Evolutionary conservation across 805 yeast species (phyloP).

Genomic region (Henningerozyma blattae): DNA sequence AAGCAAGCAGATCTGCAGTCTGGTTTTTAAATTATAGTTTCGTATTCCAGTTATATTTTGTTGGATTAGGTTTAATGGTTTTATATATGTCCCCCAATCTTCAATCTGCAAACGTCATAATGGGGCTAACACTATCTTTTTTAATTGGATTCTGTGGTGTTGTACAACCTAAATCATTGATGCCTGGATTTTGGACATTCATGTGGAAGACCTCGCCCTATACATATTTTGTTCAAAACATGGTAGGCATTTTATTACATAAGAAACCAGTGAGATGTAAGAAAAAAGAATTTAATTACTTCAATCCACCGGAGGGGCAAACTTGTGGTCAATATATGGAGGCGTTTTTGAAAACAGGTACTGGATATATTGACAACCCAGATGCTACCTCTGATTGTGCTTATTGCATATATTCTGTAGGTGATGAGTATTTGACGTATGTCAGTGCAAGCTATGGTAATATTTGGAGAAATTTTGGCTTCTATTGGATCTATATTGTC

Average conservation of each 20-base stretch:
- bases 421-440: slow-evolving; percentile 39
- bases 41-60: slow-evolving; percentile 36
- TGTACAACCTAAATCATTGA: slow-evolving; percentile 25
- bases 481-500: slow-evolving; percentile 37
- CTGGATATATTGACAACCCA: slow-evolving; percentile 18
- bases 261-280: slow-evolving; percentile 33
- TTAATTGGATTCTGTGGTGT: slow-evolving; percentile 29
- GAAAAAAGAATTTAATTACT: slow-evolving; percentile 10
- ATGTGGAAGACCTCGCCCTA: slow-evolving; percentile 31
- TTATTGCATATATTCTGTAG: slow-evolving; percentile 41
- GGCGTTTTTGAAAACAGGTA: slow-evolving; percentile 7
- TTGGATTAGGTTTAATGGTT: slow-evolving; percentile 28
- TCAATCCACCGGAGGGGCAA: slow-evolving; percentile 13
- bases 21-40: slow-evolving; percentile 30
- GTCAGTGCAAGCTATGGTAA: slow-evolving; percentile 21
- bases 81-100: slow-evolving; percentile 14
- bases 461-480: slow-evolving; percentile 50
- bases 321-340: slow-evolving; percentile 17
- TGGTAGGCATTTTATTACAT: slow-evolving; percentile 39
- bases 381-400: slow-evolving; percentile 37
- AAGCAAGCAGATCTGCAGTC: slow-evolving; percentile 28
- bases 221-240: slow-evolving; percentile 32
- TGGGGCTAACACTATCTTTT: slow-evolving; percentile 17
- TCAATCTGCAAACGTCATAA: slow-evolving; percentile 20
- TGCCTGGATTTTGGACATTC: slow-evolving; percentile 34